Conservation (phyloP, 2,329 filamentous ascomycete genomes). For the Verticillium klebahnii region DNA sequence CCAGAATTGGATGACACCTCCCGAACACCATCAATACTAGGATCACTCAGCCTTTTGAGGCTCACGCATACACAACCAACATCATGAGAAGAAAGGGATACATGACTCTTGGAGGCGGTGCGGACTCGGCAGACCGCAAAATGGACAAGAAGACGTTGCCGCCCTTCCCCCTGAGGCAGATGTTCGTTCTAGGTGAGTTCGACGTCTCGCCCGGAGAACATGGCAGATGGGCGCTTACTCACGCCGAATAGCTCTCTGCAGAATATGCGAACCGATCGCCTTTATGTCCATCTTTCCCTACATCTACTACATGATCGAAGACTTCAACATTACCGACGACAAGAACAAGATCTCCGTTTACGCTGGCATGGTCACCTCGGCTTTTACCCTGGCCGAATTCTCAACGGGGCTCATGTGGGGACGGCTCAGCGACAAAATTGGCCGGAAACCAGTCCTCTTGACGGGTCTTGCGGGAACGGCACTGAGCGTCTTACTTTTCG, state of each 20-base stretch:
- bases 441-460: conserved; percentile 86
- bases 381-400: conserved; percentile 95
- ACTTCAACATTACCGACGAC: conserved; percentile 79
- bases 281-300: conserved; percentile 99
- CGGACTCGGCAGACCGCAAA: conserved; percentile 1
- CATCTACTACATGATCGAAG: conserved; percentile 95
- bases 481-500: conserved; percentile 87
- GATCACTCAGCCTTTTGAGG: neutral
- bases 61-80: neutral
- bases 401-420: conserved; percentile 92
- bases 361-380: conserved; percentile 91
- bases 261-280: conserved; percentile 96
- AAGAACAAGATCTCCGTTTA: conserved; percentile 82
- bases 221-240: neutral
- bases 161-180: conserved; percentile 37
- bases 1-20: neutral
- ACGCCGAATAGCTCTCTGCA: conserved; percentile 67
- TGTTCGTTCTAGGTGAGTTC: conserved; percentile 44
- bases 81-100: conserved; percentile 13
- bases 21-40: neutral
- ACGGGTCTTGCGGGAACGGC: conserved; percentile 88
- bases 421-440: conserved; percentile 82
- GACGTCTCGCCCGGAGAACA: neutral
- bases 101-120: conserved; percentile 7
- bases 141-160: conserved; percentile 15